Conservation (phyloP, 805 yeast species). For the Isabelozyma rhagii region DNA sequence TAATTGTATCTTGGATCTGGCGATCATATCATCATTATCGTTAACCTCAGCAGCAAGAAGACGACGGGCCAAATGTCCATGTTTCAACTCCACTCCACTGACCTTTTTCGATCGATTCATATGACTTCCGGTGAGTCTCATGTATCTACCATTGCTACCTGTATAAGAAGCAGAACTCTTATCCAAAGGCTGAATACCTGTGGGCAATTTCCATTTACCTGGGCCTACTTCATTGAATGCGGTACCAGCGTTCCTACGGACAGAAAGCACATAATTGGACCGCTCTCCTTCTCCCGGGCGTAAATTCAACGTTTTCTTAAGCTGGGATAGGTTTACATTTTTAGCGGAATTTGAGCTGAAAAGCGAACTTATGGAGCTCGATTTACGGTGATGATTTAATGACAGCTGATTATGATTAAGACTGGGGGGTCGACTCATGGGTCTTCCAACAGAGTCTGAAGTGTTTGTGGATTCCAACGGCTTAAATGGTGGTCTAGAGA, state of each 20-base stretch:
- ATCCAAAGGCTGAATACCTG: constrained; percentile 51
- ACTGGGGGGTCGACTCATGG: not conserved
- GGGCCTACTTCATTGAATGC: constrained; percentile 48
- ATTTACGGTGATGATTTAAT: constrained; percentile 14
- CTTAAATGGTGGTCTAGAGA: not conserved
- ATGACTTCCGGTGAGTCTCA: constrained; percentile 22
- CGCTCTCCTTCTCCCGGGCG: constrained; percentile 50
- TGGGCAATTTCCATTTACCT: constrained; percentile 47
- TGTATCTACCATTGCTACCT: constrained; percentile 23
- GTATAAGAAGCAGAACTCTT: constrained; percentile 22
- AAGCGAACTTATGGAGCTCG: constrained; percentile 35
- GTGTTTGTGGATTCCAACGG: not conserved
- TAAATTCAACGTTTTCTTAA: constrained; percentile 32
- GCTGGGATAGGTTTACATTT: constrained; percentile 35
- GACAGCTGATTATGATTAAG: not conserved
- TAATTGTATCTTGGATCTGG: not conserved
- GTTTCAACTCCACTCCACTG: constrained; percentile 55
- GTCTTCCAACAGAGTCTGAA: not conserved
- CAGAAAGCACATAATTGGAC: constrained; percentile 46
- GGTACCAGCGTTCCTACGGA: constrained; percentile 45
- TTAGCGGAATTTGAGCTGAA: constrained; percentile 28
- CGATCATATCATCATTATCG: constrained; percentile 44
- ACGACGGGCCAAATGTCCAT: constrained; percentile 61
- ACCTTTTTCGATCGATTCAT: constrained; percentile 27
- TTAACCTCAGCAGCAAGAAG: constrained; percentile 75